Conservation (phyloP, 305 asterid genomes). For the Solanum hybrid region DNA sequence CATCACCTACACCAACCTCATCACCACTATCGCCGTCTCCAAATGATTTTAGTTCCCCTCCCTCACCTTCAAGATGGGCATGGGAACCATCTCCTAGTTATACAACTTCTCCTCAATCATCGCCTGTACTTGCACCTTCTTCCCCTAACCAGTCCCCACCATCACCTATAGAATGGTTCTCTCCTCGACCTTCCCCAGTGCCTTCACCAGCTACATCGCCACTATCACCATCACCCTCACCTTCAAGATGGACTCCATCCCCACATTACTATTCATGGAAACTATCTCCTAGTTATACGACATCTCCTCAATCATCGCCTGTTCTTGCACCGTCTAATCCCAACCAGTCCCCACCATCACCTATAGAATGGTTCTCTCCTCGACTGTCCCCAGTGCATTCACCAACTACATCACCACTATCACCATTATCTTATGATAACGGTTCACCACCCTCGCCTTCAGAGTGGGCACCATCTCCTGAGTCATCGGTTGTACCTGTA, state of each 20-base stretch:
- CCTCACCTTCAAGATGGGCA: not conserved
- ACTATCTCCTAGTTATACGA: not conserved
- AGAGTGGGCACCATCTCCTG: not conserved
- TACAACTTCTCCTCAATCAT: not conserved
- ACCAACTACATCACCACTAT: not conserved
- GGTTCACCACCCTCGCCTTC: not conserved
- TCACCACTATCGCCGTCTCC: not conserved
- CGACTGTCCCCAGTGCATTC: not conserved
- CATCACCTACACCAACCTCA: not conserved
- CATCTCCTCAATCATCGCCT: not conserved
- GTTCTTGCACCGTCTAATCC: not conserved
- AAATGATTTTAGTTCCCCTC: not conserved
- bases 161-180: not conserved
- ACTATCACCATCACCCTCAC: not conserved
- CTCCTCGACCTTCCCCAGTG: not conserved
- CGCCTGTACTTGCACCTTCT: not conserved
- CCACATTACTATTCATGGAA: not conserved
- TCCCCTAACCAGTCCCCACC: not conserved
- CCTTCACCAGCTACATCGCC: not conserved
- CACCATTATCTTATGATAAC: not conserved
- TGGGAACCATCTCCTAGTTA: slow-evolving; percentile 2
- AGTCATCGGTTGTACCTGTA: not conserved
- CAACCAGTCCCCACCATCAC: not conserved
- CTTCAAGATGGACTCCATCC: not conserved
- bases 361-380: not conserved